Evolutionary conservation across 164 flowering plant genomes (phyloP).

Genomic region (Tinospora cordifolia): DNA sequence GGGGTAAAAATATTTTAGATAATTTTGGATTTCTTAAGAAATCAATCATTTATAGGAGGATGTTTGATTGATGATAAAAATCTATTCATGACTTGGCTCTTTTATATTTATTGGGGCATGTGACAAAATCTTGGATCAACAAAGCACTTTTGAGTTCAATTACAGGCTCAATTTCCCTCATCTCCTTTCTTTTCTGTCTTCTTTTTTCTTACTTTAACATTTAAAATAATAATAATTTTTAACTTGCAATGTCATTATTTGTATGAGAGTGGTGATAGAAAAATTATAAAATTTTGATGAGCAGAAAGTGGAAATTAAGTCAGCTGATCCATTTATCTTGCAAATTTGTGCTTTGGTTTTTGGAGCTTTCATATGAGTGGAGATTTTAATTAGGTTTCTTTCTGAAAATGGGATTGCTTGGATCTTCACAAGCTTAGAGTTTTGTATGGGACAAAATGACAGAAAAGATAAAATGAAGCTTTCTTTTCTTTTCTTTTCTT

Average conservation of each 20-base stretch:
- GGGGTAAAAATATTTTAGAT: too few relatives aligned
- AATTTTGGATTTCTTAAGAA: too few relatives aligned
- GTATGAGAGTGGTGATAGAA: too few relatives aligned
- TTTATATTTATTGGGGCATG: not conserved
- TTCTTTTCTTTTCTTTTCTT: not conserved
- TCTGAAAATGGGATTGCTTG: not conserved
- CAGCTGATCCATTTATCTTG: not conserved
- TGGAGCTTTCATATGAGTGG: constrained; percentile 1
- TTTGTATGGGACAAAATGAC: not conserved
- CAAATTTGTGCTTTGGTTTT: not conserved
- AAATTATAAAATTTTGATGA: not conserved
- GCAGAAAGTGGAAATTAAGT: not conserved
- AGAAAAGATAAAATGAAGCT: not conserved
- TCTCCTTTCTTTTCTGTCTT: not conserved
- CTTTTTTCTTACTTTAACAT: too few relatives aligned
- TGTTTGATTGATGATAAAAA: not conserved
- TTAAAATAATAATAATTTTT: too few relatives aligned
- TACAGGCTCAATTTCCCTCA: not conserved
- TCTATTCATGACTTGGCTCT: not conserved
- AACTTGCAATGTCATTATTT: too few relatives aligned
- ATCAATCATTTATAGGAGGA: not conserved
- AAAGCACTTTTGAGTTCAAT: not conserved
- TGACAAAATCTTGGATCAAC: not conserved
- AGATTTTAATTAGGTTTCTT: not conserved
- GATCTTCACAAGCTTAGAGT: not conserved